A percentile compares a stretch with the other conserved stretches of the same genome.
phyloP scores from a whole-genome alignment of 179 eudicot genomes.

The Drosera spatulata region DNA sequence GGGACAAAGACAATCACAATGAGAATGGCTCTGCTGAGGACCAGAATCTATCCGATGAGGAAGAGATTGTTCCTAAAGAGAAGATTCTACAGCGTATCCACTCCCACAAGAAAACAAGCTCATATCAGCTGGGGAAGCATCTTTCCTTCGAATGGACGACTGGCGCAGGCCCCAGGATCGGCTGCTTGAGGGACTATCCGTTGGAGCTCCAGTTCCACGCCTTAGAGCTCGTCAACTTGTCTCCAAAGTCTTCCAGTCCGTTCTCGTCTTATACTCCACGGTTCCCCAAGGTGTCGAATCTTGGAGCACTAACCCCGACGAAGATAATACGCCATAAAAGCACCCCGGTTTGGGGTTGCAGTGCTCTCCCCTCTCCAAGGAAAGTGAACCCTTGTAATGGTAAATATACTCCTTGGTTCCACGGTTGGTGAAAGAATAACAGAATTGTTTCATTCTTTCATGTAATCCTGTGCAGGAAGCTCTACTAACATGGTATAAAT shows the following conservation, averaged over 20 bases:
- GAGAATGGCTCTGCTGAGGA: not conserved
- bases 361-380: too few species aligned
- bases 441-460: too few species aligned
- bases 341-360: too few species aligned
- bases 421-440: too few species aligned
- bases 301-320: too few species aligned
- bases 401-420: too few species aligned
- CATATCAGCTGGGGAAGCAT: slow-evolving; percentile 54
- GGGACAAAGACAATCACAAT: slow-evolving; percentile 3
- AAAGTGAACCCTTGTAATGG: too few species aligned
- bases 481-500: too few species aligned
- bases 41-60: slow-evolving; percentile 13
- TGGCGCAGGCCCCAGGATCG: slow-evolving; percentile 66
- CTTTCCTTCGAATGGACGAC: slow-evolving; percentile 61
- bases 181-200: slow-evolving; percentile 62
- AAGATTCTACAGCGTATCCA: slow-evolving; percentile 33
- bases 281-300: too few species aligned
- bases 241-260: slow-evolving; percentile 23
- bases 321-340: too few species aligned
- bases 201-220: slow-evolving; percentile 38
- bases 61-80: slow-evolving; percentile 24
- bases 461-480: too few species aligned
- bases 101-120: slow-evolving; percentile 35
- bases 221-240: slow-evolving; percentile 40
- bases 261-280: too few species aligned